Evolutionary conservation across 345 rosid genomes (phyloP).

Genomic region (Rubroshorea leprosula): DNA sequence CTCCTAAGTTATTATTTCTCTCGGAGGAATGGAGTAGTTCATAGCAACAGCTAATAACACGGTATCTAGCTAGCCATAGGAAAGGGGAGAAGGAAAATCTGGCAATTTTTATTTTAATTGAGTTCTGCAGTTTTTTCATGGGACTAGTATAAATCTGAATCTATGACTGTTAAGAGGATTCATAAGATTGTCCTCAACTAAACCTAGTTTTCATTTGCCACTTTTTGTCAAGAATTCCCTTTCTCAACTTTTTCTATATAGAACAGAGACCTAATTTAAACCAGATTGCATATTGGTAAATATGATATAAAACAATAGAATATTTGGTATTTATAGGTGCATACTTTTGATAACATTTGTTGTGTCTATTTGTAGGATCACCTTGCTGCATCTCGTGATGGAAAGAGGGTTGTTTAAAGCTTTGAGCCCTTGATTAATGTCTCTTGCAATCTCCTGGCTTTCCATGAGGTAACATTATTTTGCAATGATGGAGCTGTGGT

Average conservation of each 20-base stretch:
- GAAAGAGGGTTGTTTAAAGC: constrained; percentile 48
- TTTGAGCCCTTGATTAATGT: not conserved
- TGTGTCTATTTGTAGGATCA: constrained; percentile 57
- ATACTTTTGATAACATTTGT: constrained; percentile 1
- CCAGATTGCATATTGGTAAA: not conserved
- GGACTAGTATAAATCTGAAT: no score
- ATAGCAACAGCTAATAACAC: no score
- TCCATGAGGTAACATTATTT: constrained; percentile 18
- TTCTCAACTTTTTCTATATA: not conserved
- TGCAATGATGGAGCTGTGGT: constrained; percentile 17
- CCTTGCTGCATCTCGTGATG: constrained; percentile 71
- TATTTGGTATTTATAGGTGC: not conserved
- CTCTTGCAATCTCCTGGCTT: constrained; percentile 11
- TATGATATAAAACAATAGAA: not conserved
- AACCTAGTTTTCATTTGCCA: no score
- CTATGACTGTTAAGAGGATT: no score
- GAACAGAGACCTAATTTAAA: not conserved
- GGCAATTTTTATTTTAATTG: no score
- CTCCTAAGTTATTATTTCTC: no score
- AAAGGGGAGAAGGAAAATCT: no score
- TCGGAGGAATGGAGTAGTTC: no score
- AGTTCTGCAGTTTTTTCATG: no score
- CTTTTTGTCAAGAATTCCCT: no score
- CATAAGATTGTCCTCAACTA: no score
- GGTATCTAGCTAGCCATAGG: no score